Percentiles rank a stretch among this genome's conserved stretches.
Evolutionary conservation across 495 filamentous ascomycete species (phyloP).

Genomic region (Hamigera avellanea): DNA sequence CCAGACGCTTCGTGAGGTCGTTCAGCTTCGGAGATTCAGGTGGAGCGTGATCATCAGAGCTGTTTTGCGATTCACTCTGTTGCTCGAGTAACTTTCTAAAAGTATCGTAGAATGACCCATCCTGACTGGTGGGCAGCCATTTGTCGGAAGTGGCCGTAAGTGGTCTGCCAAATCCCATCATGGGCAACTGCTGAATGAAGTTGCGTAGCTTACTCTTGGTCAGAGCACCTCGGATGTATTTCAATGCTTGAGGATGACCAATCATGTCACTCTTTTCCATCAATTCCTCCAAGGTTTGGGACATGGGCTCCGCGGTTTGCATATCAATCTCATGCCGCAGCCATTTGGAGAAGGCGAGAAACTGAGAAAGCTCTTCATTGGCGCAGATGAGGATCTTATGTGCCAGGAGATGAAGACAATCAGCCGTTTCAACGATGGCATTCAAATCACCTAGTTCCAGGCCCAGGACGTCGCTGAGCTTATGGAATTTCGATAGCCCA

Average conservation of each 20-base stretch:
- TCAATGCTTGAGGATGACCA: constrained; percentile 34
- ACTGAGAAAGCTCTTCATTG: constrained; percentile 69
- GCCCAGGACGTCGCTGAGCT: constrained; percentile 52
- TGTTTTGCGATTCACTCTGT: constrained; percentile 10
- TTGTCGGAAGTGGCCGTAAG: constrained; percentile 17
- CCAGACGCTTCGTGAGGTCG: constrained; percentile 38
- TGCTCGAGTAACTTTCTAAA: constrained; percentile 30
- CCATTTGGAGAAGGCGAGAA: constrained; percentile 72
- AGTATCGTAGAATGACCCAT: constrained; percentile 34
- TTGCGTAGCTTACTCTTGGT: constrained; percentile 32
- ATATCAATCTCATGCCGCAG: constrained; percentile 72
- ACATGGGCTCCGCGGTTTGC: constrained; percentile 31
- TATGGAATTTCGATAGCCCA: constrained; percentile 76
- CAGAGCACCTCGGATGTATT: constrained; percentile 42
- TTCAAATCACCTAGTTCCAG: constrained; percentile 49
- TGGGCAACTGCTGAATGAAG: constrained; percentile 33
- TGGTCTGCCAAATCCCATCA: constrained; percentile 22
- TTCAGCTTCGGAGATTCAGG: constrained; percentile 38
- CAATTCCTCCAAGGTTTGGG: constrained; percentile 33
- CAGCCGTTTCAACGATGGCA: constrained; percentile 54
- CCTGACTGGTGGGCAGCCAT: constrained; percentile 29
- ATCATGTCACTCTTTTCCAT: constrained; percentile 33
- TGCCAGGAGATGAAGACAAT: constrained; percentile 59
- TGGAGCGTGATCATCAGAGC: constrained; percentile 11
- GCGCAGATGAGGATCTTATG: constrained; percentile 61